These are phyloP conservation scores for Phallus indusiatus DNA, from an alignment of 768 basidiomycete genomes.

Conservation along the genomic window DNA sequence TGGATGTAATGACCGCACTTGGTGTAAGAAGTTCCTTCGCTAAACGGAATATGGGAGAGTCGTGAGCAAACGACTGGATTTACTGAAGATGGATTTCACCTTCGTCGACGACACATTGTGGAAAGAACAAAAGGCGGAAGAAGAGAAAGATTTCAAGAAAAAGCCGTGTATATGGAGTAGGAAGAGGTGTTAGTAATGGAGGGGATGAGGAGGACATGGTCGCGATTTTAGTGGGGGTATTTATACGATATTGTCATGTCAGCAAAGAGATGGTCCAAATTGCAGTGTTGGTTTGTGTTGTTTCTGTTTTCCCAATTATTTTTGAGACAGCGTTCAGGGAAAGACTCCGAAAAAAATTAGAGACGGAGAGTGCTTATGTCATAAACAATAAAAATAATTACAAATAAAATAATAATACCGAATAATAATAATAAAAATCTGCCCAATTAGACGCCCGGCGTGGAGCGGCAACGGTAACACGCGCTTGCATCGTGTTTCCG, in stretches of 20 bases:
- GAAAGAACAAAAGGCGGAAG: conserved; percentile 18
- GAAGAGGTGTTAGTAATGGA: background rate
- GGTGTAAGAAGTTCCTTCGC: conserved; percentile 45
- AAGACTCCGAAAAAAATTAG: background rate
- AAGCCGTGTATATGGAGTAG: conserved; percentile 32
- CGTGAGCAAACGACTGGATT: conserved; percentile 17
- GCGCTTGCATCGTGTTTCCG: conserved; percentile 1
- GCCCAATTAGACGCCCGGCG: background rate
- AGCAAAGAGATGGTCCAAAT: background rate
- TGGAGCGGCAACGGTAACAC: background rate
- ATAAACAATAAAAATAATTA: background rate
- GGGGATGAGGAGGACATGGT: conserved; percentile 9
- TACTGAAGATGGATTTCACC: background rate
- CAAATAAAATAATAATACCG: background rate
- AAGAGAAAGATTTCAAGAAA: conserved; percentile 34
- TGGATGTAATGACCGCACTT: conserved; percentile 75
- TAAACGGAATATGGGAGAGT: conserved; percentile 24
- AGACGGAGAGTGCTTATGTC: background rate
- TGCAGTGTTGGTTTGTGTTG: background rate
- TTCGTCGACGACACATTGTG: conserved; percentile 8
- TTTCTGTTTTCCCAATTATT: background rate
- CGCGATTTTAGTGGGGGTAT: conserved; percentile 9
- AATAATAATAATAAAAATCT: background rate
- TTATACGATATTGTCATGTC: background rate
- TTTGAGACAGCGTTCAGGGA: background rate